A percentile compares a stretch with the other conserved stretches of the same genome.
Evolutionary conservation across 805 yeast genomes (phyloP).

Genomic region (Lachancea thermotolerans): DNA sequence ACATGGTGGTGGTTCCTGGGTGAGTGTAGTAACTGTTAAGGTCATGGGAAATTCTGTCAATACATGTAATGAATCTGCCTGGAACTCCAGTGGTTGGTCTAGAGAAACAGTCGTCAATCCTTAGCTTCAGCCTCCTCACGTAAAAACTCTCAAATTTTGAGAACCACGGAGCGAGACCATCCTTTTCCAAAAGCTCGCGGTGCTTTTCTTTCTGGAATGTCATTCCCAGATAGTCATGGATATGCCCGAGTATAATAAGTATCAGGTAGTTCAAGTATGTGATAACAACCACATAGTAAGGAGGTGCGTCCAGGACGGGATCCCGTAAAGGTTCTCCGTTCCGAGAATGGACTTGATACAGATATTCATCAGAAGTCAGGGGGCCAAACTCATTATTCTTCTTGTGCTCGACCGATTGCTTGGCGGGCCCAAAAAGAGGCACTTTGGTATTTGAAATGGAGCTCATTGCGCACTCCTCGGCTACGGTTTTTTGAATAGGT

Average conservation of each 20-base stretch:
- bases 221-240: slow-evolving; percentile 82
- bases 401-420: slow-evolving; percentile 33
- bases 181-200: slow-evolving; percentile 59
- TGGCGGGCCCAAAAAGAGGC: slow-evolving; percentile 33
- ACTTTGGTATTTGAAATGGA: slow-evolving; percentile 20
- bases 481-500: too few species aligned
- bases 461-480: slow-evolving; percentile 6
- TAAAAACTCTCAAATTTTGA: slow-evolving; percentile 91
- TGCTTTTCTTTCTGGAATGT: slow-evolving; percentile 60
- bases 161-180: slow-evolving; percentile 95
- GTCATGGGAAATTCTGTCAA: slow-evolving; percentile 67
- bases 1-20: slow-evolving; percentile 68
- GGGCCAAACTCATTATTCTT: slow-evolving; percentile 68
- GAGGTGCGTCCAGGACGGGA: slow-evolving; percentile 77
- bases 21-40: slow-evolving; percentile 60
- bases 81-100: slow-evolving; percentile 98
- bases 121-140: slow-evolving; percentile 81
- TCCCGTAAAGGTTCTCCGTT: slow-evolving; percentile 48
- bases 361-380: slow-evolving; percentile 55
- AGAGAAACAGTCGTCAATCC: slow-evolving; percentile 91
- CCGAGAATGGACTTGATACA: slow-evolving; percentile 55
- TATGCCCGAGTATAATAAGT: slow-evolving; percentile 81
- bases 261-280: slow-evolving; percentile 83
- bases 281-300: slow-evolving; percentile 66
- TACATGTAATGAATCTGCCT: slow-evolving; percentile 80